phyloP scores from a whole-genome alignment of 2,329 filamentous ascomycete genomes.

The Curvularia sp. region DNA sequence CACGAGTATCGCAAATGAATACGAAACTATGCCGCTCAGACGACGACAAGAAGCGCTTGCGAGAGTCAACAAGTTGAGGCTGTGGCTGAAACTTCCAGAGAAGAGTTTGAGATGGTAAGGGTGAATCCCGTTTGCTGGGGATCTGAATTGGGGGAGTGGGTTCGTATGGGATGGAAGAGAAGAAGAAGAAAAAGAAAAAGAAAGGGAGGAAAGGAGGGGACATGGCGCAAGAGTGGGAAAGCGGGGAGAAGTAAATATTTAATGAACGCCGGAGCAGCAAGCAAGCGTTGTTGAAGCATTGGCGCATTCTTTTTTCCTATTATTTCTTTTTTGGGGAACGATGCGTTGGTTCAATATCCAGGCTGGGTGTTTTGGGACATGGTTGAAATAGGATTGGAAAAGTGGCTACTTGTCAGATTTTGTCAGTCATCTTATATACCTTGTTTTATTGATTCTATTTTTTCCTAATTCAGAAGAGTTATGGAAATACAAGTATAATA shows the following conservation, averaged over 20 bases:
- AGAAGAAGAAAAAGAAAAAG: neutral
- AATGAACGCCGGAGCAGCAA: neutral
- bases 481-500: neutral
- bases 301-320: neutral
- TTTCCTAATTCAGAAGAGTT: neutral
- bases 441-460: too few species aligned
- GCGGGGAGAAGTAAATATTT: neutral
- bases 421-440: too few species aligned
- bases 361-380: neutral
- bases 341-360: neutral
- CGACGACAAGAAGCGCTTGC: neutral
- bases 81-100: neutral
- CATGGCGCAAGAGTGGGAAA: neutral
- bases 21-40: neutral
- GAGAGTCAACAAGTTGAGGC: constrained; percentile 7
- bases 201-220: neutral
- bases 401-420: too few species aligned
- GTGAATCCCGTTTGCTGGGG: neutral
- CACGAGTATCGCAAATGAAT: neutral
- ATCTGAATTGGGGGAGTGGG: neutral
- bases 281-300: neutral
- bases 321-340: neutral
- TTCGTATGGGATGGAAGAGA: neutral
- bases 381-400: neutral
- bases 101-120: neutral